Evolutionary conservation across 495 filamentous ascomycete species (phyloP), one percentile per base, ranked within the genome.

Genomic region (Tetracladium marchalianum): DNA sequence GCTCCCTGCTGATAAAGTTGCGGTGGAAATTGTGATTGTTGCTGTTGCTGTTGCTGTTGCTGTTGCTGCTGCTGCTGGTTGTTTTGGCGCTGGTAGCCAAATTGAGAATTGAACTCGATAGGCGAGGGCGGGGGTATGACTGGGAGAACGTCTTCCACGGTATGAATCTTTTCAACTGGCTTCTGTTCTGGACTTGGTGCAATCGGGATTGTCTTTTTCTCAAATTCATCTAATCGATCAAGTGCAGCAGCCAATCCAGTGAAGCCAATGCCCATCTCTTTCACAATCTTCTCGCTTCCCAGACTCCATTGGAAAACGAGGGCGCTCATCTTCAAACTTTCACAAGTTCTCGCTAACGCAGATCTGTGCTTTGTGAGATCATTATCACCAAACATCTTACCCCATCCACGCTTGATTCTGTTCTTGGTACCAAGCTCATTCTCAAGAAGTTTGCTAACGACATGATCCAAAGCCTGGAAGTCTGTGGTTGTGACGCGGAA

Each of bases 331-430:
- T 57, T 62, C 22, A 69, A 39, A 12, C 62, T 58, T 39, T 70
- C 67, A 3, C 65, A 57, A 1, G 64, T 62, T 46, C 55, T 61
- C 2, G 44, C 44, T 11, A 73, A 52, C 5, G 63, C 62, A 0
- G 54, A 41, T 31, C 55, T 61, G 60, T 70, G 62, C 52, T 66
- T 69, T 16, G 61, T 60, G 18, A 73, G 57, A 34, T 73, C 70
- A 40, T 55, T 62, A 31, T 70, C 62, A 9, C 56, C 58, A 39
- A 66, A 67, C 53, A 67, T 61, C 53, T 53, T 64, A 51, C 65
- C 65, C 70, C 68, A 73, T 43, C 71, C 71, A n/a, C 70, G 64
- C 33, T 70, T 65, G 7, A 73, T 57, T 45, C 62, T 68, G 9
- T 66, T 67, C 51, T 71, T 61, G n/a, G 69, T 62, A 3, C 67